A percentile compares a stretch with the other conserved stretches of the same genome.
These are phyloP conservation scores for Lyophyllum decastes DNA, from an alignment of 768 basidiomycete genomes.

Conservation along the genomic window DNA sequence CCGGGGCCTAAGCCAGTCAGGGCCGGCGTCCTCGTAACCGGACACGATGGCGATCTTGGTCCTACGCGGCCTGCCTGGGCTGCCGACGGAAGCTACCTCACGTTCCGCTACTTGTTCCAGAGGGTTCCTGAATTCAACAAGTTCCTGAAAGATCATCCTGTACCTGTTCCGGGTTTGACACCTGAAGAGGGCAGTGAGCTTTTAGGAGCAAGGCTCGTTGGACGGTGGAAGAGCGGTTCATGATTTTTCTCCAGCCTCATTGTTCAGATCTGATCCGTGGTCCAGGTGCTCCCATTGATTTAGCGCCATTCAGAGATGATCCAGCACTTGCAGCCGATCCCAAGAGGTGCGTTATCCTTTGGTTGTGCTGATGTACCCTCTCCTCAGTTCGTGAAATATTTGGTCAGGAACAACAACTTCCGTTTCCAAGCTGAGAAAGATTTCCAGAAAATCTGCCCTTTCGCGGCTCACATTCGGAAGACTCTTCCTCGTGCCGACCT, in stretches of 20 bases:
- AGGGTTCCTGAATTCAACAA: conserved; percentile 53
- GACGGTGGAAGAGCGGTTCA: conserved; percentile 57
- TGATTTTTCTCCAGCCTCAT: not conserved
- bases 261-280: not conserved
- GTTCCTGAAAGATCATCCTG: conserved; percentile 42
- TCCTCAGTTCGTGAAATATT: not conserved
- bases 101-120: conserved; percentile 53
- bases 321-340: conserved; percentile 34
- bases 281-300: conserved; percentile 47
- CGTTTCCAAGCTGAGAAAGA: conserved; percentile 33
- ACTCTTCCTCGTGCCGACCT: conserved; percentile 47
- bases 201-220: conserved; percentile 53
- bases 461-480: conserved; percentile 50
- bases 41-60: conserved; percentile 40
- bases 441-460: conserved; percentile 44
- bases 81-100: conserved; percentile 52
- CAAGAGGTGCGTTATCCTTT: conserved; percentile 25
- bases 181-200: conserved; percentile 44
- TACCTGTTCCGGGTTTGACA: conserved; percentile 35
- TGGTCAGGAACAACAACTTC: conserved; percentile 43
- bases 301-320: conserved; percentile 45
- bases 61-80: conserved; percentile 40
- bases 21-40: conserved; percentile 45
- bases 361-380: conserved; percentile 14
- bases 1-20: conserved; percentile 40